phyloP scores from a whole-genome alignment of 805 yeast genomes.

The Cyberlindnera suaveolens region DNA sequence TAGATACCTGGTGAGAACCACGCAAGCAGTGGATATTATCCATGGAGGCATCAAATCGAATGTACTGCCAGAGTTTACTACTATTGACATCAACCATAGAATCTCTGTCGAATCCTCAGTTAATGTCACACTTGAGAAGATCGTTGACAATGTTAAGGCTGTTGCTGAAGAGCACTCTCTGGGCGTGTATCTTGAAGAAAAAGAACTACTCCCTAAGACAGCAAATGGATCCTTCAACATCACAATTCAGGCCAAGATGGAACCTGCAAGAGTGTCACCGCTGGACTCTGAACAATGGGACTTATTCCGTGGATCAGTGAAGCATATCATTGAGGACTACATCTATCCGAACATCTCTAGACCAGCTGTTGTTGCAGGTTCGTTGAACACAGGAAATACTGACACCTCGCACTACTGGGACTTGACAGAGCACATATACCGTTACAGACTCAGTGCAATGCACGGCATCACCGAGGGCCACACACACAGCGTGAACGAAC shows the following conservation, averaged over 20 bases:
- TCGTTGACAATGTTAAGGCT: constrained; percentile 26
- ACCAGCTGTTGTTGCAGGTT: constrained; percentile 45
- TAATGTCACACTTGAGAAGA: constrained; percentile 26
- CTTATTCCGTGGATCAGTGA: constrained; percentile 53
- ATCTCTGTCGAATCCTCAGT: constrained; percentile 42
- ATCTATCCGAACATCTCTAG: constrained; percentile 29
- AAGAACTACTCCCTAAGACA: constrained; percentile 12
- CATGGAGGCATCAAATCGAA: constrained; percentile 62
- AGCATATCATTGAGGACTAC: constrained; percentile 54
- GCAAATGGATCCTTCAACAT: constrained; percentile 36
- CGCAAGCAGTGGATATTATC: constrained; percentile 50
- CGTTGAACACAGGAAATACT: constrained; percentile 62
- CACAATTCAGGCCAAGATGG: constrained; percentile 24
- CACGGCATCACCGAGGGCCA: constrained; percentile 29
- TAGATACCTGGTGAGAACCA: constrained; percentile 30
- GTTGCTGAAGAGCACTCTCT: constrained; percentile 40
- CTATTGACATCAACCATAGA: constrained; percentile 49
- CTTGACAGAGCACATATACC: constrained; percentile 52
- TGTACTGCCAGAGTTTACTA: constrained; percentile 57
- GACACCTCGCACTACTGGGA: constrained; percentile 65
- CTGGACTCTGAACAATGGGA: constrained; percentile 42
- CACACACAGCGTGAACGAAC: constrained; percentile 58
- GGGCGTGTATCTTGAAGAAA: constrained; percentile 9
- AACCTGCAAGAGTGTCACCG: constrained; percentile 53
- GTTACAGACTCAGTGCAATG: constrained; percentile 46